Base-by-base conservation (phyloP, 768 basidiomycete genomes). In the Cytidiella melzeri region DNA sequence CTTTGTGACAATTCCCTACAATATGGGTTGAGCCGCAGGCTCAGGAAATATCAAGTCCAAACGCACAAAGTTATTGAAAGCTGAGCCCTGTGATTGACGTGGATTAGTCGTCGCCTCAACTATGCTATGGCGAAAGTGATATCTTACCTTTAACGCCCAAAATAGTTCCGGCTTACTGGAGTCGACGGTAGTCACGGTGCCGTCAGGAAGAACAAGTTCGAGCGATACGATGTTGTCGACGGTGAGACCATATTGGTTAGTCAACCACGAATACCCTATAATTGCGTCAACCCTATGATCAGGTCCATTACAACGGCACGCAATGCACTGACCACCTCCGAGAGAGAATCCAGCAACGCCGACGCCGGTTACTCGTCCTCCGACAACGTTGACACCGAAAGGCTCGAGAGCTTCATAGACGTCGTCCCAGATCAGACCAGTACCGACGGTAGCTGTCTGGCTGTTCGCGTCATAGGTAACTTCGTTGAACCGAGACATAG, bases 341-440 rank as follows among this genome's bases (percentile, higher is more conserved):
- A 84, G 65, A 7, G 55, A 55, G 43, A 64, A 61, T 3, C 63
- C 63, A 3, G 61, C 63, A 7, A 64, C 60, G n/a, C 63, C 63
- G 13, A 62, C 74, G 10, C 80, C 80, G 7, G 73, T 63, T 3
- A 81, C 76, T 1, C 82, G 68, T 3, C 76, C 80, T 0, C 83
- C 83, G 7, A 83, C 71, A 13, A 84, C 79, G 41, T 70, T 79
- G 6, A 80, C 74, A 5, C 67, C 69, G 47, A 68, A 56, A 0
- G 74, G 76, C 4, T 65, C 69, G 3, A 86, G 68, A 4, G 73
- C 75, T 2, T 67, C 66, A 53, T 84, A 85, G 63, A 77, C 80
- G 27, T 83, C 75, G 57, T 87, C 83, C 83, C 82, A 86, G 23
- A 80, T 68, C n/a, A 79, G 57, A 4, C 72, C 71, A 6, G 69